phyloP scores from a whole-genome alignment of 2,329 filamentous ascomycete genomes.

The Stachybotrys elegans region DNA sequence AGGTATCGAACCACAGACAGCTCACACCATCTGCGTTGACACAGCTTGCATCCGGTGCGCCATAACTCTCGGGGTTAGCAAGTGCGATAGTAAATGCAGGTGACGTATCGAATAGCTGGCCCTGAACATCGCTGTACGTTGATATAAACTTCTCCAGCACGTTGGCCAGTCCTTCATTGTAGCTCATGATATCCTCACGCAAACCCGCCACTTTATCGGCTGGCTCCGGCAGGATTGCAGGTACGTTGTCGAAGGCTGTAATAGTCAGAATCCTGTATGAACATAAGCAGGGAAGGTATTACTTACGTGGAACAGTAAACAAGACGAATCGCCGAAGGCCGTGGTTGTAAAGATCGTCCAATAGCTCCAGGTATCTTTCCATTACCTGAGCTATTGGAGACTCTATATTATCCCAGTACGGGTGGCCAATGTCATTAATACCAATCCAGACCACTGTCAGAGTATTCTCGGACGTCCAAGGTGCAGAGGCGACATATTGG shows the following conservation, averaged over 20 bases:
- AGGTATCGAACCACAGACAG: slow-evolving; percentile 2
- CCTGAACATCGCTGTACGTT: neutral
- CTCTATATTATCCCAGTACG: slow-evolving; percentile 11
- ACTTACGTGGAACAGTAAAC: slow-evolving; percentile 3
- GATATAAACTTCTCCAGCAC: neutral
- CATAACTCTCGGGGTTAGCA: neutral
- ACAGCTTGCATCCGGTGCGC: slow-evolving; percentile 1
- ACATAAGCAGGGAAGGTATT: neutral
- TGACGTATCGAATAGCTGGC: neutral
- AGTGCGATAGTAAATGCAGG: neutral
- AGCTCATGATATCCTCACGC: neutral
- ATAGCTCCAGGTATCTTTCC: neutral
- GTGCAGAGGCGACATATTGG: slow-evolving; percentile 7
- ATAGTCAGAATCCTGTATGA: neutral
- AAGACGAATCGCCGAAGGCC: neutral
- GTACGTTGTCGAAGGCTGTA: neutral
- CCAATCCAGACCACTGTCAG: slow-evolving; percentile 15
- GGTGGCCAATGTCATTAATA: slow-evolving; percentile 15
- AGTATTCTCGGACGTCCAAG: slow-evolving; percentile 3
- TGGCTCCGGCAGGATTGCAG: neutral
- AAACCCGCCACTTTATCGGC: neutral
- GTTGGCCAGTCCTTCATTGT: neutral
- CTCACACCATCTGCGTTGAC: slow-evolving; percentile 1
- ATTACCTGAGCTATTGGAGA: slow-evolving; percentile 9
- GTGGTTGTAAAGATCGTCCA: neutral